A percentile compares a stretch with the other conserved stretches of the same genome.
phyloP scores from a whole-genome alignment of 1,284 basidiomycete genomes.

The Acaromyces ingoldii region DNA sequence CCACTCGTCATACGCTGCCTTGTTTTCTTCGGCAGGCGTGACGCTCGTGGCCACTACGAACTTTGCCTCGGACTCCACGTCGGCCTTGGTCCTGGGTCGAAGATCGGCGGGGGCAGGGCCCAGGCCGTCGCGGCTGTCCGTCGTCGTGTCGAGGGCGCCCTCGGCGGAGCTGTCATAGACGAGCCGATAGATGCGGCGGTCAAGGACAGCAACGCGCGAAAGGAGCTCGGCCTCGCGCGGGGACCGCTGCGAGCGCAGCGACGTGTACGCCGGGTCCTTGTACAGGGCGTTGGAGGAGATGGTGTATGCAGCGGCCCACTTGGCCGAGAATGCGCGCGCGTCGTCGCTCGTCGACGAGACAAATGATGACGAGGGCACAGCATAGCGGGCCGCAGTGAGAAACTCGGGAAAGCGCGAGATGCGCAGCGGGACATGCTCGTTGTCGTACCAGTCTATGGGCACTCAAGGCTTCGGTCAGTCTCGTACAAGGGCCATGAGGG shows the following conservation, averaged over 20 bases:
- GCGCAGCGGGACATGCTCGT: constrained; percentile 52
- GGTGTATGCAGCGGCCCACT: constrained; percentile 51
- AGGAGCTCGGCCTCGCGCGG: constrained; percentile 51
- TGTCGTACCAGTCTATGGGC: constrained; percentile 52
- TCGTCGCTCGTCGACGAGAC: not conserved
- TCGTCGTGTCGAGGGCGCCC: constrained; percentile 5
- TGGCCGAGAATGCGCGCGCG: constrained; percentile 10
- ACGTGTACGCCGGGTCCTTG: constrained; percentile 44
- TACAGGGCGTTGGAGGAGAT: constrained; percentile 46
- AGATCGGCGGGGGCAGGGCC: constrained; percentile 7
- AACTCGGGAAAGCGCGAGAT: constrained; percentile 21
- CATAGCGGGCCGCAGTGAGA: constrained; percentile 15
- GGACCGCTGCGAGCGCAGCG: constrained; percentile 45
- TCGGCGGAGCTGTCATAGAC: constrained; percentile 25
- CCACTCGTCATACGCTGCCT: constrained; percentile 29
- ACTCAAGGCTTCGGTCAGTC: too few relatives aligned
- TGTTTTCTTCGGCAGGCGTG: constrained; percentile 6
- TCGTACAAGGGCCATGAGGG: too few relatives aligned
- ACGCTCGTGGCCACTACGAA: constrained; percentile 32
- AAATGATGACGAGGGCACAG: constrained; percentile 3
- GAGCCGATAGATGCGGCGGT: constrained; percentile 48
- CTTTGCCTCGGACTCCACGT: constrained; percentile 10
- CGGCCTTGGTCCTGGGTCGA: constrained; percentile 5
- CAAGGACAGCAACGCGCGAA: constrained; percentile 45
- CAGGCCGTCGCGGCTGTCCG: constrained; percentile 1